Evolutionary conservation across 371 early-diverging fungal species (phyloP), one percentile per base, ranked within the genome.

Genomic region (Circinella minor): DNA sequence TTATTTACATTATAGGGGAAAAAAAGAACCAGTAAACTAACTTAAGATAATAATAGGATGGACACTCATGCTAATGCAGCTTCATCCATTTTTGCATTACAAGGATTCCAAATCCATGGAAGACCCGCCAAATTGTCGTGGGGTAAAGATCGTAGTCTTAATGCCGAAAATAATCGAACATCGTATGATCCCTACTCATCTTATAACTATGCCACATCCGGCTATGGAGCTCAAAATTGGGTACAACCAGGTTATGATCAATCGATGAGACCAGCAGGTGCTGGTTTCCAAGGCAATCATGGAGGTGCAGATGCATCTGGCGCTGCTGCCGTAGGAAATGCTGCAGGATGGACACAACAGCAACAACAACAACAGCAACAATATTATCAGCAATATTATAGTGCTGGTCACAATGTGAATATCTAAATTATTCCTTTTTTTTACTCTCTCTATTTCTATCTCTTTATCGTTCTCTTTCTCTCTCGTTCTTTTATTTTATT

Each of bases 61-160:
- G 95, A 95, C 73, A 86, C 95, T 9, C 97, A 96, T 74, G 95
- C 95, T 63, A 90, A 90, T 79, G 97, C 97, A 13, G 89, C 96
- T 10, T 85, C 87, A 63, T 94, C 96, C 34, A 96, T 96, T 69
- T 87, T 88, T 67, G 83, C 90, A 57, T 82, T 96, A 43, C 89
- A 94, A 75, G 94, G 94, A 8, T 74, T 85, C 47, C 70, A 67
- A 27, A 82, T 96, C 65, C 89, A 90, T 55, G 93, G 93, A n/a
- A 86, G 94, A 57, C 86, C 90, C 39, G 80, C 89, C 37, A 88
- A 87, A 85, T 81, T 93, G 70, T 92, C 93, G 20, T 96, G 96
- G 96, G 96, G 95, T 66, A 93, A 93, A 78, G 95, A 95, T n/a
- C 62, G 62, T 34, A 61, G 34, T 15, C 11, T 61, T 34, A 36